Conservation (phyloP, 345 rosid genomes). For the Eucalyptus coolabah region DNA sequence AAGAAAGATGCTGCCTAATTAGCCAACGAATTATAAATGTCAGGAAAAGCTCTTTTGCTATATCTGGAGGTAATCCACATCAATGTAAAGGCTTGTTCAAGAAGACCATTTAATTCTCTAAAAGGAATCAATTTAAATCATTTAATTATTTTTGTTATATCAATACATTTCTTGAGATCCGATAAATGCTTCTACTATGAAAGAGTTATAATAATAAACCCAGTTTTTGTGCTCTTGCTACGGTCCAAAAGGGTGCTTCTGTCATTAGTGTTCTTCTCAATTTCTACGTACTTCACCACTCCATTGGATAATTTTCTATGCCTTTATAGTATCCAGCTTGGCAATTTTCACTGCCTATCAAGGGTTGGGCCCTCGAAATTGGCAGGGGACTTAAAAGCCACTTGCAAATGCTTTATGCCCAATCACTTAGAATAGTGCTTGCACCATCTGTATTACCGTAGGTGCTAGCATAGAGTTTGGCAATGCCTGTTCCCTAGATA, state of each 20-base stretch:
- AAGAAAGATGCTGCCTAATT: neutral
- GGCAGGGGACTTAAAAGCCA: neutral
- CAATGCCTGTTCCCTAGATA: neutral
- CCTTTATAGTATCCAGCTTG: neutral
- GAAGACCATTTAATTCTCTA: neutral
- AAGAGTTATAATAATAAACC: neutral
- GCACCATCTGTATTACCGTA: neutral
- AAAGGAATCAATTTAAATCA: neutral
- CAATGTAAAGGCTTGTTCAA: neutral
- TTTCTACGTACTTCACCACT: neutral
- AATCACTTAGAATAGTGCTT: neutral
- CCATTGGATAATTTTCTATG: neutral
- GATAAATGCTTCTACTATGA: neutral
- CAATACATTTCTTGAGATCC: neutral
- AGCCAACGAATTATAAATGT: neutral
- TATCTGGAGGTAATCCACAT: neutral
- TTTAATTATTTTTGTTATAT: neutral
- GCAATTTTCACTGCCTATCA: neutral
- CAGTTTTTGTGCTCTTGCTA: neutral
- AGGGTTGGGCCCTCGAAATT: neutral
- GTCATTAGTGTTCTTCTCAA: neutral
- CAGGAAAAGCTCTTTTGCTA: neutral
- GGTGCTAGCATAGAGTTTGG: neutral
- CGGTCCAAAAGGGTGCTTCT: neutral
- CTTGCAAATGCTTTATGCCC: neutral